Evolutionary conservation across 2,329 filamentous ascomycete species (phyloP), one percentile per base, ranked within the genome.

Genomic region (Phialocephala sp.): DNA sequence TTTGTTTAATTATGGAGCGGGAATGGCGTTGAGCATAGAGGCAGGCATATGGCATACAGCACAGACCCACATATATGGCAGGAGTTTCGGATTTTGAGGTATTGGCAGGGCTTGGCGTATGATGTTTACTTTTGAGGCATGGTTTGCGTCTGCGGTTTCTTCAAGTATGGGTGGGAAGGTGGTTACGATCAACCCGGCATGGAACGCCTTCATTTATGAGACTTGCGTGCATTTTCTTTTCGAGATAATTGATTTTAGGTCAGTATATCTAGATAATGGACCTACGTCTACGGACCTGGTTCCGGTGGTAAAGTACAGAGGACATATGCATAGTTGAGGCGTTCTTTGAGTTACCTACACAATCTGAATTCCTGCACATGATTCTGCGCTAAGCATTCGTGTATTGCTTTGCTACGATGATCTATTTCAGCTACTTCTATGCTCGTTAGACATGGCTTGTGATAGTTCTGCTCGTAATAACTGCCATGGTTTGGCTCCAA

Each of bases 271-370:
- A 54, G 50, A 54, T 54, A 22, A 50, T 1, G 27, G 24, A 12
- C 22, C 50, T 54, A 18, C 15, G 50, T 50, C 45, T 50, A 24
- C 22, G 5, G 45, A 50, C n/a, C 45, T 50, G 20, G 45, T 8
- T 27, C 22, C n/a, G 9, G 37, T 41, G 15, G 12, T 18, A 12
- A 15, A 9, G 50, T 18, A 32, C 50, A 54, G 27, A 54, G 50
- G 50, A 18, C 24, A 32, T 24, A 32, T 32, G 50, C 50, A 54
- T 54, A 54, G 24, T 54, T 24, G 22, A 35, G 50, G 50, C 50
- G 50, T 54, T 54, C 27, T 50, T n/a, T 50, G 45, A 22, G 20
- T 22, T 22, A 27, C 20, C n/a, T 50, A 50, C 45, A 24, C 45
- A 50, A 50, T 50, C 45, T 24, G 24, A 18, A 9, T 50, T 20